Conservation (phyloP, 2,329 filamentous ascomycete genomes). For the Fusarium siculi region DNA sequence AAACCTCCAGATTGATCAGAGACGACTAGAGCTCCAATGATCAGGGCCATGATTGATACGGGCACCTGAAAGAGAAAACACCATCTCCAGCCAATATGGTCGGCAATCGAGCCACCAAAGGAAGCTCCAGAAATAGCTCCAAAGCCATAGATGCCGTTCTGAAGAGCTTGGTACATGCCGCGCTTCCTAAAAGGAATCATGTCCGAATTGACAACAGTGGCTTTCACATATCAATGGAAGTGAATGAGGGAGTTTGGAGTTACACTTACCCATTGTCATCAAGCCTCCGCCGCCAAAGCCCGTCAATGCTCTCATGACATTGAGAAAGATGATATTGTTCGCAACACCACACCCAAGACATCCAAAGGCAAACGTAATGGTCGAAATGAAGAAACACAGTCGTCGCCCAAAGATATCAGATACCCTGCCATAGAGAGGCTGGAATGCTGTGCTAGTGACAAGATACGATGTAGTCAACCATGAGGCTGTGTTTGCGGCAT, state of each 20-base stretch:
- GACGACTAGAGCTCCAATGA: constrained; percentile 64
- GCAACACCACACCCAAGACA: constrained; percentile 74
- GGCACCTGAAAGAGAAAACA: constrained; percentile 73
- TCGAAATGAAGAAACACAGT: constrained; percentile 71
- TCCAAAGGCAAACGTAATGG: constrained; percentile 68
- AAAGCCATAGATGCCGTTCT: constrained; percentile 71
- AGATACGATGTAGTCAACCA: constrained; percentile 81
- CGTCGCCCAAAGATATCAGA: constrained; percentile 76
- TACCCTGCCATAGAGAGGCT: constrained; percentile 76
- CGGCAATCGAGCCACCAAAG: constrained; percentile 72
- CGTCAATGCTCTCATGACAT: constrained; percentile 73
- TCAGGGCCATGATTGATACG: constrained; percentile 64
- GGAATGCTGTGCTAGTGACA: constrained; percentile 76
- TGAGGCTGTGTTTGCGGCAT: constrained; percentile 76
- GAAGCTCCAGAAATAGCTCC: constrained; percentile 71
- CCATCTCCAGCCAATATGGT: constrained; percentile 74
- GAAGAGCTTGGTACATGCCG: constrained; percentile 69
- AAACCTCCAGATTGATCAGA: constrained; percentile 54
- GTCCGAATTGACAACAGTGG: constrained; percentile 68
- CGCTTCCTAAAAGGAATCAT: constrained; percentile 67
- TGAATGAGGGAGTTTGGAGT: neutral
- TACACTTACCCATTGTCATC: constrained; percentile 71
- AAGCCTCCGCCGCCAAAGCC: constrained; percentile 76
- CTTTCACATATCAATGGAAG: constrained; percentile 45
- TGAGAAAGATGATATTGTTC: constrained; percentile 66